Evolutionary conservation across 352 stramenopile species (phyloP), one percentile per base, ranked within the genome.

Genomic region (Phytophthora pluvialis): DNA sequence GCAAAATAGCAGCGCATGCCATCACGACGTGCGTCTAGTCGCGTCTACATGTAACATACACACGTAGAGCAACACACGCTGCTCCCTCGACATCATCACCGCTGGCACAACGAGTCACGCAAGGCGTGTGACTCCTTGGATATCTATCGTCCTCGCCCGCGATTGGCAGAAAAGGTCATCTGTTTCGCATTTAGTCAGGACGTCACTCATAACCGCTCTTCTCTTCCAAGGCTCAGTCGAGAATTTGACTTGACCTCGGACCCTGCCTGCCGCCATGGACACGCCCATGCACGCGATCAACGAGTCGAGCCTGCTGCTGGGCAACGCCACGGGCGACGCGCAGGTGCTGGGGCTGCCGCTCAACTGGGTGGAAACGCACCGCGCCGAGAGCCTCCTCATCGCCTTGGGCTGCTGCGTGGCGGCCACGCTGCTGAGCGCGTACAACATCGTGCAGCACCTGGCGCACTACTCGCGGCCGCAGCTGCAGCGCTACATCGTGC

Each of bases 391-490:
- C 51, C 61, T 92, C 10, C 67, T 90, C 38, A 60, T 94, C 18
- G 86, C 88, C 35, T 70, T 90, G 12, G 55, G 64, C 35, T 87
- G 79, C 67, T 86, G 81, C 70, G 50, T 80, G 8, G 29, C 80
- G 11, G 85, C 89, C 47, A 76, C 85, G 12, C 54, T 81, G 21
- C 53, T 97, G 42, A 91, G 80, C 45, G 70, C 87, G 5, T 90
- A 82, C 73, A 95, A 96, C 72, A 97, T 97, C 56, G 80, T 93
- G 35, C 77, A 91, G 69, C 90, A 97, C 62, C 60, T 97, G 18
- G 73, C 83, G 44, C 79, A 95, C 72, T 97, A 95, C 70, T 86
- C 83, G 16, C 74, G 89, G 12, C 89, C 90, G 45, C 78, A 87
- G 29, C 56, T 96, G 39, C 90, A 97, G 71, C 85, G 87, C 39